Conservation (phyloP, 768 basidiomycete genomes). For the Russula sp. region DNA sequence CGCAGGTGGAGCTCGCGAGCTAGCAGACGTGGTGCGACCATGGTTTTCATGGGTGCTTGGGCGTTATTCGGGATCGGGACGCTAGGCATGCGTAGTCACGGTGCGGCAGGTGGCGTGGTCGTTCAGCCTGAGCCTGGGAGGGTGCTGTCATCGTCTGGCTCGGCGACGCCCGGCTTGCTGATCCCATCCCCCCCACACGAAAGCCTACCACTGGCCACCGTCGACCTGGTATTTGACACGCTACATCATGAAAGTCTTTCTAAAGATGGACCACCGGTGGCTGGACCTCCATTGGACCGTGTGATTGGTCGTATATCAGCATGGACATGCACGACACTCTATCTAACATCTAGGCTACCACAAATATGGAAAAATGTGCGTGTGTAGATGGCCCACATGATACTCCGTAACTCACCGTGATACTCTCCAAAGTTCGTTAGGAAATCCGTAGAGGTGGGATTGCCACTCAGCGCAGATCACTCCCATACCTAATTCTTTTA, state of each 20-base stretch:
- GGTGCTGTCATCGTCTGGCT: slow-evolving; percentile 33
- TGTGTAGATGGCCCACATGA: slow-evolving; percentile 21
- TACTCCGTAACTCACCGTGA: slow-evolving; percentile 1
- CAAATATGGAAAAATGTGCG: slow-evolving; percentile 99
- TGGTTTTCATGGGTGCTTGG: slow-evolving; percentile 78
- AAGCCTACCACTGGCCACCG: not conserved
- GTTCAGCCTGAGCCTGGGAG: slow-evolving; percentile 40
- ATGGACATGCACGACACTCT: slow-evolving; percentile 90
- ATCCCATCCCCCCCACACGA: not conserved
- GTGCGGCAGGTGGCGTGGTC: slow-evolving; percentile 26
- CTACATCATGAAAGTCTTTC: not conserved
- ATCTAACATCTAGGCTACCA: slow-evolving; percentile 88
- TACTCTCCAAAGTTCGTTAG: slow-evolving; percentile 54
- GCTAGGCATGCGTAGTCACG: slow-evolving; percentile 31
- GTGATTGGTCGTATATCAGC: slow-evolving; percentile 86
- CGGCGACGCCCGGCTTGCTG: not conserved
- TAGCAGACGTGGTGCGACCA: slow-evolving; percentile 61
- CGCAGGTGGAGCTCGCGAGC: slow-evolving; percentile 44
- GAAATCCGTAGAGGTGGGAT: slow-evolving; percentile 76
- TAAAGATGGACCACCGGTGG: slow-evolving; percentile 18
- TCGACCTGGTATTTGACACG: slow-evolving; percentile 10
- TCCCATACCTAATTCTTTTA: not conserved
- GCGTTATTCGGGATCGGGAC: slow-evolving; percentile 63
- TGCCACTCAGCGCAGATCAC: not conserved
- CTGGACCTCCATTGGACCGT: slow-evolving; percentile 39